Evolutionary conservation across 257 asterid genomes (phyloP).

Genomic region (Przewalskia tangutica): DNA sequence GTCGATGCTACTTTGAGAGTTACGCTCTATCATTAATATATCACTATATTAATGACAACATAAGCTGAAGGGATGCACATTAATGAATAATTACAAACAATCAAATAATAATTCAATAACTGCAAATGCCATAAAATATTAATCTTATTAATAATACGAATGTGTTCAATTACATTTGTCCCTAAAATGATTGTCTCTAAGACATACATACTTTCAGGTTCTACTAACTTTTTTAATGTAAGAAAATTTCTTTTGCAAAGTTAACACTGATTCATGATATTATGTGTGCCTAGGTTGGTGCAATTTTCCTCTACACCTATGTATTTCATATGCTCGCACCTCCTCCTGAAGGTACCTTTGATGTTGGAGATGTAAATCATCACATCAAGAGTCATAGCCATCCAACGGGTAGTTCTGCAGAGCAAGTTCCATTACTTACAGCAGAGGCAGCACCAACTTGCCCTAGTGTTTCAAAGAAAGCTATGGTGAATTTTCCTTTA

Average conservation of each 20-base stretch:
- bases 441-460: constrained; percentile 34
- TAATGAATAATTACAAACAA: too few species aligned
- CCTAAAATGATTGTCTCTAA: too few species aligned
- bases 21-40: too few species aligned
- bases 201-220: too few species aligned
- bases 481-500: constrained; percentile 29
- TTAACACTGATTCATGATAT: not conserved
- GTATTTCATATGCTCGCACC: constrained; percentile 91
- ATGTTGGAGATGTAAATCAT: constrained; percentile 35
- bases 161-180: too few species aligned
- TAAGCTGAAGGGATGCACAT: too few species aligned
- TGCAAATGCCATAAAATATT: too few species aligned
- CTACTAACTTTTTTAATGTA: not conserved
- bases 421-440: constrained; percentile 31
- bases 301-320: constrained; percentile 79
- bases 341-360: constrained; percentile 82
- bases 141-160: too few species aligned
- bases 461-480: constrained; percentile 23
- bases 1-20: too few species aligned
- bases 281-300: constrained; percentile 59
- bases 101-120: too few species aligned
- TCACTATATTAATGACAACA: too few species aligned
- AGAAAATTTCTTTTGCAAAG: not conserved
- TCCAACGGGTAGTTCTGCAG: constrained; percentile 13
- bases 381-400: constrained; percentile 29